Evolutionary conservation across 2,329 filamentous ascomycete species (phyloP).

Genomic region (Fusarium transvaalense): DNA sequence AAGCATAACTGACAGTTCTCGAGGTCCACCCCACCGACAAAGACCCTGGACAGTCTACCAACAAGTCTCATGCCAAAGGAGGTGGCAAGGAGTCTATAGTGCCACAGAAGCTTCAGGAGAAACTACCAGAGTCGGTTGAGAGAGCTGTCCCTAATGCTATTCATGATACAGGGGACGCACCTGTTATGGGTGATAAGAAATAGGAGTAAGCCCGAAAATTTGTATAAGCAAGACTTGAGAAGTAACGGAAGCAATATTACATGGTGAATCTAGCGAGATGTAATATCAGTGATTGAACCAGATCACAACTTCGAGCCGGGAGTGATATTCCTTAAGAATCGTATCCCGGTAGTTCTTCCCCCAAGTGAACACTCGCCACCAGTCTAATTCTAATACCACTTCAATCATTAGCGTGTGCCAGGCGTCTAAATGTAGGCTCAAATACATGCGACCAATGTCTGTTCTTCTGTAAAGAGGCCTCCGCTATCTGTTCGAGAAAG

Average conservation of each 20-base stretch:
- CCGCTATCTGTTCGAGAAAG: slow-evolving; percentile 11
- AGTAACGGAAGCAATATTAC: too few relatives aligned
- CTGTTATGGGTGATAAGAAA: slow-evolving; percentile 22
- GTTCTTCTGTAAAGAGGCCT: not conserved
- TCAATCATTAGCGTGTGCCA: not conserved
- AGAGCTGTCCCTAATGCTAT: slow-evolving; percentile 40
- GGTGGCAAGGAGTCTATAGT: slow-evolving; percentile 40
- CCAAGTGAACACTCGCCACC: not conserved
- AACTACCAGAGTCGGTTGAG: slow-evolving; percentile 42
- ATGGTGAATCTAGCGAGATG: too few relatives aligned
- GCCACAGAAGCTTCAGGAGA: slow-evolving; percentile 44
- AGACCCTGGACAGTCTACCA: slow-evolving; percentile 34
- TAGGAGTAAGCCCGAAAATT: not conserved
- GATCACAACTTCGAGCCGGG: too few relatives aligned
- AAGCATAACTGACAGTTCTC: not conserved
- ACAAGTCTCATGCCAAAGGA: slow-evolving; percentile 39
- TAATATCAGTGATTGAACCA: too few relatives aligned
- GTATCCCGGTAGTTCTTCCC: too few relatives aligned
- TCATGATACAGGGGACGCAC: slow-evolving; percentile 39
- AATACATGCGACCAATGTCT: slow-evolving; percentile 4
- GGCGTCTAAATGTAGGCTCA: slow-evolving; percentile 5
- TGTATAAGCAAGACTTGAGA: too few relatives aligned
- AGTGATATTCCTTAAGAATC: too few relatives aligned
- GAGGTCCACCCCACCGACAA: slow-evolving; percentile 39
- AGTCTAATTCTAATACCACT: not conserved